Evolutionary conservation across 768 basidiomycete species (phyloP).

Genomic region (Rhizopogon vinicolor): DNA sequence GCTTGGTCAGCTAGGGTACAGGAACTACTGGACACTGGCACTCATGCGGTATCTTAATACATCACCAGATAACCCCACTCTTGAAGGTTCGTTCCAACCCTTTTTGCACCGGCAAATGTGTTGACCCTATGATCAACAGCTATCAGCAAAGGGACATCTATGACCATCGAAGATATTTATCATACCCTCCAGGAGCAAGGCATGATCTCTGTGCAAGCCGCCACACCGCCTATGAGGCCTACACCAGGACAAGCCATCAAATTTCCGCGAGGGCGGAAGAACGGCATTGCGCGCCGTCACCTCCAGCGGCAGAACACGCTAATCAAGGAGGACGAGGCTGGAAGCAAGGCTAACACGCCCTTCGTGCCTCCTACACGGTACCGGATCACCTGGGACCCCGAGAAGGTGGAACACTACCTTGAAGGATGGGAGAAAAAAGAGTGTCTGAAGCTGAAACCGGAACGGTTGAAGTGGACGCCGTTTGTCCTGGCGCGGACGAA

Average conservation of each 20-base stretch:
- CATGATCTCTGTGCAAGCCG: slow-evolving; percentile 60
- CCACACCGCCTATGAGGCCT: slow-evolving; percentile 49
- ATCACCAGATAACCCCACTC: slow-evolving; percentile 52
- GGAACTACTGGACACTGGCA: slow-evolving; percentile 89
- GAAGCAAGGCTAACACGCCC: slow-evolving; percentile 39
- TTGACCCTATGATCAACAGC: slow-evolving; percentile 42
- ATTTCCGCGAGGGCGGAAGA: slow-evolving; percentile 61
- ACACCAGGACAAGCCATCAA: slow-evolving; percentile 79
- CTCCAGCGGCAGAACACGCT: slow-evolving; percentile 50
- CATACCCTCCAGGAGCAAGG: slow-evolving; percentile 65
- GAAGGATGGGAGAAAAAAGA: slow-evolving; percentile 73
- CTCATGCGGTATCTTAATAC: slow-evolving; percentile 74
- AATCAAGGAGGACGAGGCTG: slow-evolving; percentile 32
- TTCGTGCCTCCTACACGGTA: slow-evolving; percentile 69
- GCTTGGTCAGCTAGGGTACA: slow-evolving; percentile 91
- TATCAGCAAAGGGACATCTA: slow-evolving; percentile 80
- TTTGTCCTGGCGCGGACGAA: slow-evolving; percentile 63
- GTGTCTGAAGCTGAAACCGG: slow-evolving; percentile 70
- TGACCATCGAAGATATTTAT: slow-evolving; percentile 88
- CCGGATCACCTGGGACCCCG: slow-evolving; percentile 68
- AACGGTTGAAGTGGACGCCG: slow-evolving; percentile 92
- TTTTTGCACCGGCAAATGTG: slow-evolving; percentile 12
- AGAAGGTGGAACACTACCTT: slow-evolving; percentile 61
- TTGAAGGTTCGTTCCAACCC: slow-evolving; percentile 60
- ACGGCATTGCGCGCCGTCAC: slow-evolving; percentile 60